Conservation (phyloP, 495 filamentous ascomycete genomes). For the Poronia punctata region DNA sequence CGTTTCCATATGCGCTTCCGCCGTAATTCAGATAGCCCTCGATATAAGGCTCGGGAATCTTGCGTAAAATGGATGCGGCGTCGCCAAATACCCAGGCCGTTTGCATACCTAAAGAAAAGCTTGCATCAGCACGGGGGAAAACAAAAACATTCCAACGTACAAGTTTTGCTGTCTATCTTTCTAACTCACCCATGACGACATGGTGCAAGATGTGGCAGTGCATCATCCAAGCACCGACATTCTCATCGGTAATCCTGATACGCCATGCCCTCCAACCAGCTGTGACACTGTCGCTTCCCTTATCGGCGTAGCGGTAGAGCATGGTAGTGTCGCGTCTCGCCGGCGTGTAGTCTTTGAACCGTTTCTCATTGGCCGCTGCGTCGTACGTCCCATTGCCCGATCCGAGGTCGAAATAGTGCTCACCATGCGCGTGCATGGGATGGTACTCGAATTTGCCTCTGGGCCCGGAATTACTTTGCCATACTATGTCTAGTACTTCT, state of each 20-base stretch:
- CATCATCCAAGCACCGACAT: conserved; percentile 56
- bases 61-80: conserved; percentile 30
- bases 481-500: conserved; percentile 57
- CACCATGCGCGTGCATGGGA: conserved; percentile 55
- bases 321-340: conserved; percentile 50
- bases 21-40: conserved; percentile 43
- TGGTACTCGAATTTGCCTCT: conserved; percentile 48
- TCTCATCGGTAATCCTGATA: conserved; percentile 33
- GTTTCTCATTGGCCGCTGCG: conserved; percentile 43
- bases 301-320: conserved; percentile 40
- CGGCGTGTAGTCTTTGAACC: conserved; percentile 35
- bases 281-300: conserved; percentile 29
- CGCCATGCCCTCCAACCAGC: conserved; percentile 56
- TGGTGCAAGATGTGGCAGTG: conserved; percentile 57
- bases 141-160: background rate
- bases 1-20: conserved; percentile 42
- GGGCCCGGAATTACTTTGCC: conserved; percentile 44
- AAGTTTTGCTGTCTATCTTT: too few relatives aligned
- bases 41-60: conserved; percentile 33
- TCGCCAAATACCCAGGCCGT: conserved; percentile 48
- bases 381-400: conserved; percentile 51
- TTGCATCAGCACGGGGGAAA: background rate
- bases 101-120: conserved; percentile 37
- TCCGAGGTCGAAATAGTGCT: conserved; percentile 54
- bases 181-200: conserved; percentile 46